phyloP scores from a whole-genome alignment of 2,329 filamentous ascomycete species.

The Onygenales sp. region DNA sequence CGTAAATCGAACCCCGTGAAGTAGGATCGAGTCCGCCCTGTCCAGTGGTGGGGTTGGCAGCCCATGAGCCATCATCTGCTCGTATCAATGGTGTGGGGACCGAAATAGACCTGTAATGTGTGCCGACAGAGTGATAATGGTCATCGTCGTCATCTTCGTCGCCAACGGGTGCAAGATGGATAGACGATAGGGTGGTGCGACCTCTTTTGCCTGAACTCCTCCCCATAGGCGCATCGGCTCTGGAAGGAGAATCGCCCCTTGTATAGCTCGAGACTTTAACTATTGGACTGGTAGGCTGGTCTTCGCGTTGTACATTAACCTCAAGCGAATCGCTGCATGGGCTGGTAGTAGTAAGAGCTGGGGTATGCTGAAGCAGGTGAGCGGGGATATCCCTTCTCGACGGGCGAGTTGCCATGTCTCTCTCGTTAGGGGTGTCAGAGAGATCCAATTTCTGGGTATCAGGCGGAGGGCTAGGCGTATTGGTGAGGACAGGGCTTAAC shows the following conservation, averaged over 20 bases:
- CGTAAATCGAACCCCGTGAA: conserved; percentile 33
- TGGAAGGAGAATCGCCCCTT: conserved; percentile 35
- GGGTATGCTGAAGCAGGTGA: conserved; percentile 14
- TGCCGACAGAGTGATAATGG: conserved; percentile 13
- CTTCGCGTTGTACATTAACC: conserved; percentile 14
- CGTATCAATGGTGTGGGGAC: conserved; percentile 19
- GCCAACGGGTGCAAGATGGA: conserved; percentile 25
- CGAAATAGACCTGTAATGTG: conserved; percentile 5
- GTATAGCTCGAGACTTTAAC: conserved; percentile 35
- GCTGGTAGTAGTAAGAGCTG: conserved; percentile 16
- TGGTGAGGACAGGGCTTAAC: conserved; percentile 23
- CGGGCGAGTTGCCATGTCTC: conserved; percentile 4
- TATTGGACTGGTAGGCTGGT: conserved; percentile 31
- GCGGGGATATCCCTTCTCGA: conserved; percentile 9
- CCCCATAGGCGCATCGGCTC: conserved; percentile 15
- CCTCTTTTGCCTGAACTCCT: conserved; percentile 18
- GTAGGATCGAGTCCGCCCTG: conserved; percentile 40
- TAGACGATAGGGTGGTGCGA: conserved; percentile 24
- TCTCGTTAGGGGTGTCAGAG: not conserved
- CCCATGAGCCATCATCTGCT: conserved; percentile 39
- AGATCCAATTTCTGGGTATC: conserved; percentile 10
- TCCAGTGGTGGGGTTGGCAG: conserved; percentile 26
- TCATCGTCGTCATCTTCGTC: conserved; percentile 17
- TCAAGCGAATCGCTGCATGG: conserved; percentile 17
- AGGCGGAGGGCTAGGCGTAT: conserved; percentile 21